A percentile compares a stretch with the other conserved stretches of the same genome.
Conservation (phyloP, 495 filamentous ascomycete species). For the Aspergillus cristatus region DNA sequence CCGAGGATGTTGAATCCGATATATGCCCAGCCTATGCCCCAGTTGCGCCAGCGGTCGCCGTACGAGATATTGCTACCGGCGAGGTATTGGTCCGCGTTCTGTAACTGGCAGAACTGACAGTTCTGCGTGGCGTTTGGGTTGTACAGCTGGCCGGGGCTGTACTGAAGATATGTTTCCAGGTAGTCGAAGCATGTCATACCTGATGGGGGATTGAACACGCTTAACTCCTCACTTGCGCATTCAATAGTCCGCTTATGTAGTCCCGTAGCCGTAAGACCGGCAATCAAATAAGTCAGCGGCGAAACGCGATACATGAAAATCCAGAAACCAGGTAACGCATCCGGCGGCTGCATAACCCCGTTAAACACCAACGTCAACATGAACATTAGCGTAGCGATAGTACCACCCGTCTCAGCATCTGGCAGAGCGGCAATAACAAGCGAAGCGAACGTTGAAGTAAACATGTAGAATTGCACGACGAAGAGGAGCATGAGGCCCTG, state of each 20-base stretch:
- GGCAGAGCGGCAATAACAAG: conserved; percentile 41
- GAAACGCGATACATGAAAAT: conserved; percentile 48
- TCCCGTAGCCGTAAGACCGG: conserved; percentile 40
- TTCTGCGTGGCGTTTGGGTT: conserved; percentile 31
- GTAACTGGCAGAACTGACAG: conserved; percentile 39
- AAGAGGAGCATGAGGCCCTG: conserved; percentile 44
- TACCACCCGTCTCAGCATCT: conserved; percentile 46
- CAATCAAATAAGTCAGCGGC: conserved; percentile 49
- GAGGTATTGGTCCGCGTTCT: conserved; percentile 40
- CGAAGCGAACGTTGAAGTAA: conserved; percentile 61
- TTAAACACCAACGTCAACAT: conserved; percentile 53
- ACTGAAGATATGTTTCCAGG: conserved; percentile 22
- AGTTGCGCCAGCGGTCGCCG: conserved; percentile 44
- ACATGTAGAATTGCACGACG: conserved; percentile 55
- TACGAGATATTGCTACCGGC: conserved; percentile 38
- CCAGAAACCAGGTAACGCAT: conserved; percentile 46
- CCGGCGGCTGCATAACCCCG: conserved; percentile 47
- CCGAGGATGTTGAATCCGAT: conserved; percentile 42
- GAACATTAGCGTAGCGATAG: conserved; percentile 51
- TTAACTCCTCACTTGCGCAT: conserved; percentile 40
- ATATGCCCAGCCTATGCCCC: conserved; percentile 45
- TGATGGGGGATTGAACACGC: conserved; percentile 41
- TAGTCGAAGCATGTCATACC: conserved; percentile 43
- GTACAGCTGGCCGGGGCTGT: conserved; percentile 30
- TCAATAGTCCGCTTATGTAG: conserved; percentile 32